These are phyloP conservation scores for Boeremia exigua DNA, from an alignment of 2,329 filamentous ascomycete species.

Conservation along the genomic window DNA sequence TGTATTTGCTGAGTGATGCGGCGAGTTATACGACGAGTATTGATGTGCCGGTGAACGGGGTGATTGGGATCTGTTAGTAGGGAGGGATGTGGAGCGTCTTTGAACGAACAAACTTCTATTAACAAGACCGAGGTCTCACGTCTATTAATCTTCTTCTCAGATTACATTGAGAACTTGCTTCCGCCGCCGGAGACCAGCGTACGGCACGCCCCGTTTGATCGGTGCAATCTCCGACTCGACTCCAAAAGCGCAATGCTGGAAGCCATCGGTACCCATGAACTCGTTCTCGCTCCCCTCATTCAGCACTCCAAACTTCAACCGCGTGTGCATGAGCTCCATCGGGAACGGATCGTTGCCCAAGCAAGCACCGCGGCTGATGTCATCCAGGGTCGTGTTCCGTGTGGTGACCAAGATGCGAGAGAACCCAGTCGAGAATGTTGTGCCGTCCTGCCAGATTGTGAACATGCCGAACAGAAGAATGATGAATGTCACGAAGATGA, in stretches of 20 bases:
- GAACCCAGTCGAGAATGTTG: conserved; percentile 44
- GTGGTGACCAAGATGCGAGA: conserved; percentile 45
- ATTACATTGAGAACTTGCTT: background rate
- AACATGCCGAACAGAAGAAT: conserved; percentile 37
- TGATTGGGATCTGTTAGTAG: conserved; percentile 37
- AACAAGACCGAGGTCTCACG: background rate
- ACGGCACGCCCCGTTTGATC: conserved; percentile 29
- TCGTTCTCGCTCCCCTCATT: conserved; percentile 35
- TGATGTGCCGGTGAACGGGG: conserved; percentile 55
- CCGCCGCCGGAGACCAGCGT: conserved; percentile 29
- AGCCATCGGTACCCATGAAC: conserved; percentile 26
- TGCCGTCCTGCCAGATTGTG: conserved; percentile 44
- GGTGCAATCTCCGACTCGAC: conserved; percentile 35
- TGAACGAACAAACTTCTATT: too few species aligned
- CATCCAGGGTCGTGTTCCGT: conserved; percentile 43
- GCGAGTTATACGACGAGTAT: conserved; percentile 60
- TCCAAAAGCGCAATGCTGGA: conserved; percentile 43
- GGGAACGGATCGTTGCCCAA: conserved; percentile 50
- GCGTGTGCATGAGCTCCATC: conserved; percentile 44
- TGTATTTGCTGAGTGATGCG: conserved; percentile 62
- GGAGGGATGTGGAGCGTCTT: too few species aligned
- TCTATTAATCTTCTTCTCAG: background rate
- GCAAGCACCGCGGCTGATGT: conserved; percentile 50
- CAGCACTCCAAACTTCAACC: conserved; percentile 48
- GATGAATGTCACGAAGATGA: conserved; percentile 37